Evolutionary conservation across 495 filamentous ascomycete genomes (phyloP).

Genomic region (Aspergillus diversus): DNA sequence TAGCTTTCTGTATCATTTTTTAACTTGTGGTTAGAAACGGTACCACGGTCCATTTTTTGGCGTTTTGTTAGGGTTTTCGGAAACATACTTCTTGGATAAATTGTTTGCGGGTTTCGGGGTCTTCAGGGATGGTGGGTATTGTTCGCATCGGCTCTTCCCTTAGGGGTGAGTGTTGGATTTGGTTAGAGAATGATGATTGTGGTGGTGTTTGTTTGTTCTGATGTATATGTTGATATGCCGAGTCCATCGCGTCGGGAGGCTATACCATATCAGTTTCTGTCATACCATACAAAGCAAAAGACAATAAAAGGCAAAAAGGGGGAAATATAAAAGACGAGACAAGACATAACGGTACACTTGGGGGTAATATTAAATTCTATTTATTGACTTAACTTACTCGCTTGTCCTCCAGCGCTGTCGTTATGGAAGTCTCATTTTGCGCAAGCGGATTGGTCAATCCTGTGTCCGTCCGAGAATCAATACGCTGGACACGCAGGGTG

Average conservation of each 20-base stretch:
- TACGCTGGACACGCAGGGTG: slow-evolving; percentile 11
- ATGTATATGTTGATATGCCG: slow-evolving; percentile 15
- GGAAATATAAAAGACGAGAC: background rate
- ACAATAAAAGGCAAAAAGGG: background rate
- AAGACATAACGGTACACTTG: background rate
- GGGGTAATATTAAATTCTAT: background rate
- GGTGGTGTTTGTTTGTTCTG: slow-evolving; percentile 26
- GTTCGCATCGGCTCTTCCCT: too few relatives aligned
- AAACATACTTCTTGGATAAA: slow-evolving; percentile 50
- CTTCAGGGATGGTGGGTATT: slow-evolving; percentile 30
- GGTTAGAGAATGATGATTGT: too few relatives aligned
- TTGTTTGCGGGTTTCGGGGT: slow-evolving; percentile 43
- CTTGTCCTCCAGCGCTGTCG: slow-evolving; percentile 12
- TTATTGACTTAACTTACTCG: slow-evolving; percentile 29
- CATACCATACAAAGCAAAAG: background rate
- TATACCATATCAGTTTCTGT: slow-evolving; percentile 16
- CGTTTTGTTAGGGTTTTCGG: background rate
- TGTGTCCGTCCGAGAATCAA: slow-evolving; percentile 8
- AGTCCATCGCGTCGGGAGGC: slow-evolving; percentile 27
- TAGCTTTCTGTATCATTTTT: slow-evolving; percentile 42
- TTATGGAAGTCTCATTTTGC: slow-evolving; percentile 3
- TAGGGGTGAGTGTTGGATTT: too few relatives aligned
- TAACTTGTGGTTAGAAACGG: background rate
- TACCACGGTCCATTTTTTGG: background rate
- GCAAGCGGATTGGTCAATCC: background rate